Base-by-base conservation (phyloP, 768 basidiomycete species). In the Phanerochaete sordida region DNA sequence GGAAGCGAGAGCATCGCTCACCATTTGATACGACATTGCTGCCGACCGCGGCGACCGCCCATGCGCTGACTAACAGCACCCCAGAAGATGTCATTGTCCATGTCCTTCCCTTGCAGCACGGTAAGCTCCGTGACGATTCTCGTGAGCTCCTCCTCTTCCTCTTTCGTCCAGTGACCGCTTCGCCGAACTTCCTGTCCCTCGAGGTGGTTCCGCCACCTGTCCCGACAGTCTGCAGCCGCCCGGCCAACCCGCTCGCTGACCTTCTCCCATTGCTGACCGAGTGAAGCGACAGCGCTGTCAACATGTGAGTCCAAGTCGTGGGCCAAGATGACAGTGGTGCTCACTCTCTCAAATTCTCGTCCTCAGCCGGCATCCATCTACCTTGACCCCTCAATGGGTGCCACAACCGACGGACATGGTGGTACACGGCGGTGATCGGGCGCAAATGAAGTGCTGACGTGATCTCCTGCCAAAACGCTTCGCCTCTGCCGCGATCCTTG, bases 21-120 rank as follows among this genome's bases (percentile, higher is more conserved):
- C 91, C 92, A 94, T 81, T 94, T 94, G 46, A 89, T 90, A 50
- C 92, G 81, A 75, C 92, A 93, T 70, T 94, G 92, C 66, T 92
- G 89, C 63, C 91, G 79, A 35, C 86, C 85, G 51, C 92, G 81
- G 50, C 72, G 87, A 24, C 85, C 83, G 39, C 85, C 88, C 92
- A 94, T 93, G 48, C 81, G 79, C 51, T 87, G 81, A 62, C 86
- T 86, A 39, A 94, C 89, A 55, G 79, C 79, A 16, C 85, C 83
- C 92, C 92, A 94, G 73, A 91, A 93, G 33, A 93, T 84, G 62
- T 93, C 91, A 56, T 84, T 85, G 57, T 91, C 90, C 55, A 84
- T 72, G 64, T 88, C 81, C 67, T 84, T 85, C n/a, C 89, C 90
- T 70, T 86, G 81, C 55, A 82, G 79, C 43, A 87, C 72, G 1